phyloP scores from a whole-genome alignment of 2,329 filamentous ascomycete genomes.

The Xylariales sp. region DNA sequence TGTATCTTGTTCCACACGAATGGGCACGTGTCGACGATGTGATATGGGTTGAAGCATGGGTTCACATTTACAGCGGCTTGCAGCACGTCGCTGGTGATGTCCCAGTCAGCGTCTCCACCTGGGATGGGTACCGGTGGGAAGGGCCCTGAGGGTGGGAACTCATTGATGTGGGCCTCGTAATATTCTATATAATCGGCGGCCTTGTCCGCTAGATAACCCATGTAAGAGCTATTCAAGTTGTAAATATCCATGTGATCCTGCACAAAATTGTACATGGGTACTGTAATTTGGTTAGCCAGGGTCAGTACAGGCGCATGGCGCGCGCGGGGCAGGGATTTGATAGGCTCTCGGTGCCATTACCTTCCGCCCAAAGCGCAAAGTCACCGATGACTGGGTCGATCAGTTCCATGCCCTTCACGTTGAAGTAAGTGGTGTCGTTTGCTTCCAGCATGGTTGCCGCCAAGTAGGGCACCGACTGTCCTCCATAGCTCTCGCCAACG shows the following conservation, averaged over 20 bases:
- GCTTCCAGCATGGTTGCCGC: constrained; percentile 45
- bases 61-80: background rate
- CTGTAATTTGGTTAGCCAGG: too few relatives aligned
- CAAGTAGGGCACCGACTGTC: constrained; percentile 52
- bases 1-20: background rate
- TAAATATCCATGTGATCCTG: background rate
- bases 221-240: background rate
- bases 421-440: constrained; percentile 42
- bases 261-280: background rate
- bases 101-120: too few relatives aligned
- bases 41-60: constrained; percentile 1
- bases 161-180: background rate
- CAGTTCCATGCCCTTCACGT: constrained; percentile 38
- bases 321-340: too few relatives aligned
- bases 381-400: constrained; percentile 18
- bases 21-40: constrained; percentile 1
- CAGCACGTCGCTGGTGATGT: background rate
- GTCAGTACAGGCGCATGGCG: too few relatives aligned
- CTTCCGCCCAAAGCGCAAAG: constrained; percentile 39
- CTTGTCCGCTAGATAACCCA: background rate
- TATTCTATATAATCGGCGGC: background rate
- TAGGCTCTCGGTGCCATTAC: too few relatives aligned
- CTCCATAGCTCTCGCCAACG: constrained; percentile 50
- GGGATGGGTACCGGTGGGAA: too few relatives aligned
- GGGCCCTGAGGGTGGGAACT: too few relatives aligned